Conservation (phyloP, 2,329 filamentous ascomycete species). For the Fusarium verticillioides region DNA sequence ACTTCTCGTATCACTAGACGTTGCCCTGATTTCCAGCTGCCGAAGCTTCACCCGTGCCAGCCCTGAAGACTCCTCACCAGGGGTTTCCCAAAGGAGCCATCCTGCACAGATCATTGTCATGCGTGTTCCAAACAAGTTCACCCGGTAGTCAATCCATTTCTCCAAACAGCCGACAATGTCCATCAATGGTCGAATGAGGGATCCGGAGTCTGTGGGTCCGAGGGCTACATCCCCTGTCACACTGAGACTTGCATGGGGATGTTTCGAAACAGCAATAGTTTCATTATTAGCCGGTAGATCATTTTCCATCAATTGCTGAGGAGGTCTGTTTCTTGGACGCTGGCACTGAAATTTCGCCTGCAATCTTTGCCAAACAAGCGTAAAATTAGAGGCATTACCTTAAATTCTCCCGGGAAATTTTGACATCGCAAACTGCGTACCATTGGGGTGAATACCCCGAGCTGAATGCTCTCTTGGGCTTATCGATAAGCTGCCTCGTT, state of each 20-base stretch:
- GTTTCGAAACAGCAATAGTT: conserved; percentile 25
- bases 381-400: not conserved
- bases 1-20: not conserved
- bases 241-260: conserved; percentile 4
- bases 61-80: not conserved
- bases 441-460: not conserved
- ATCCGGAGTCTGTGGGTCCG: conserved; percentile 20
- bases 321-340: not conserved
- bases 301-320: conserved; percentile 8
- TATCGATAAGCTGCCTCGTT: not conserved
- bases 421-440: not conserved
- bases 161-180: not conserved
- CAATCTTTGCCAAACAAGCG: not conserved
- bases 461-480: not conserved
- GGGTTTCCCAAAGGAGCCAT: not conserved
- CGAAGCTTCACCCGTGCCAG: not conserved
- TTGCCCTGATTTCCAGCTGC: not conserved
- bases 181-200: conserved; percentile 7
- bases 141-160: not conserved
- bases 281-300: conserved; percentile 7
- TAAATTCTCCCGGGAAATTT: not conserved
- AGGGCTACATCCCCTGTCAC: not conserved
- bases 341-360: conserved; percentile 12
- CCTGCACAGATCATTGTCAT: not conserved
- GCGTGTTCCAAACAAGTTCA: conserved; percentile 3